Conservation (phyloP, 2,329 filamentous ascomycete genomes). For the Aspergillus sp. region DNA sequence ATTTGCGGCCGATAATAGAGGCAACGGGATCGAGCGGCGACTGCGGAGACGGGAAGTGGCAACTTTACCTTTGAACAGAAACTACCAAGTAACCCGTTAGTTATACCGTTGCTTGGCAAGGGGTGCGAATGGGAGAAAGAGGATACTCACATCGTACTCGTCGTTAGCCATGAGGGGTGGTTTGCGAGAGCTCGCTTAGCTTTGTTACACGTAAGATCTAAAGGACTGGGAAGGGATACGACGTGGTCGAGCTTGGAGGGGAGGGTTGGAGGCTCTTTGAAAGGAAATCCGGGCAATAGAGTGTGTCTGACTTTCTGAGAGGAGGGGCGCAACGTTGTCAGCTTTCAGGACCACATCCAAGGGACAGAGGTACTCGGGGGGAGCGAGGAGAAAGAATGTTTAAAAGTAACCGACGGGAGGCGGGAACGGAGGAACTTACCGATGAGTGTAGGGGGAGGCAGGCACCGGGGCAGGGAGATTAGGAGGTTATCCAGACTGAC, state of each 20-base stretch:
- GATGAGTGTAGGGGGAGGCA: constrained; percentile 7
- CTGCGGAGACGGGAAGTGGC: constrained; percentile 24
- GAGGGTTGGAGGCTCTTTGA: constrained; percentile 17
- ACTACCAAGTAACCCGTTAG: constrained; percentile 57
- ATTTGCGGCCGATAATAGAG: constrained; percentile 1
- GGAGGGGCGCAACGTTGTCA: constrained; percentile 18
- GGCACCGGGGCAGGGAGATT: constrained; percentile 18
- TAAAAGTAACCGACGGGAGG: not conserved
- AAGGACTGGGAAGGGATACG: constrained; percentile 21
- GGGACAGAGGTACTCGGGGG: not conserved
- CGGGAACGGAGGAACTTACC: constrained; percentile 12
- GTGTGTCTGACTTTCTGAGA: constrained; percentile 12
- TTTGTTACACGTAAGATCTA: constrained; percentile 22
- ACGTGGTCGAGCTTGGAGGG: constrained; percentile 21
- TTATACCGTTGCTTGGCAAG: not conserved
- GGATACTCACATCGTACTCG: constrained; percentile 91
- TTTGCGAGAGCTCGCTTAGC: constrained; percentile 25
- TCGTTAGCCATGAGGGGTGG: constrained; percentile 84
- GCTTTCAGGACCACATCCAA: constrained; percentile 6
- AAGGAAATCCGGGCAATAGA: constrained; percentile 16
- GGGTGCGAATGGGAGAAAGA: not conserved
- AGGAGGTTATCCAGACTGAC: constrained; percentile 28
- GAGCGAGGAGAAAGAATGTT: not conserved
- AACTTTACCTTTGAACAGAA: constrained; percentile 92
- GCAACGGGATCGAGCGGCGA: constrained; percentile 21